These are phyloP conservation scores for Penicillium cataractarum DNA, from an alignment of 495 filamentous ascomycete species.

Conservation along the genomic window DNA sequence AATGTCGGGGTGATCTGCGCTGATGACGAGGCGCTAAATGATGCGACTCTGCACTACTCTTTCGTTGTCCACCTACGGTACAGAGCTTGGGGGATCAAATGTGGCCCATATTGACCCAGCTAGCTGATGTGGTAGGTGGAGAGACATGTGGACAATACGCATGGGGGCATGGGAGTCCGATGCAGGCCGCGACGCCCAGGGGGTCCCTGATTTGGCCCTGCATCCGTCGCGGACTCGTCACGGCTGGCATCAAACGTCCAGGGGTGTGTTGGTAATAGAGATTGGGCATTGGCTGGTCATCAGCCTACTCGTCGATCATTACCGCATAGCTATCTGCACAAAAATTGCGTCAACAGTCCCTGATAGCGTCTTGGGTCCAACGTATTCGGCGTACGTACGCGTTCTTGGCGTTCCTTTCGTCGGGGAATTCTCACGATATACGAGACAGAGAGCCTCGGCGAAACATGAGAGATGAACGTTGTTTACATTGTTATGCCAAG, in stretches of 20 bases:
- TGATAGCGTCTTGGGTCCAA: not conserved
- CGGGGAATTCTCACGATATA: not conserved
- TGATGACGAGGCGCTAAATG: conserved; percentile 19
- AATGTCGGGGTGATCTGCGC: conserved; percentile 8
- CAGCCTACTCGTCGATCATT: not conserved
- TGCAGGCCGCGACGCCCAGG: not conserved
- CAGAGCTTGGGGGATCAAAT: not conserved
- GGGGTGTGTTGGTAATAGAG: not conserved
- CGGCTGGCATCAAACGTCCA: conserved; percentile 2
- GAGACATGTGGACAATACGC: too few species aligned
- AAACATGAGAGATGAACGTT: not conserved
- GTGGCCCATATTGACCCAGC: not conserved
- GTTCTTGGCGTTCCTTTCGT: conserved; percentile 12
- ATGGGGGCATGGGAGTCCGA: too few species aligned
- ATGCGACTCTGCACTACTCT: not conserved
- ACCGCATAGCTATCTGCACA: not conserved
- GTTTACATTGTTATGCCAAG: not conserved
- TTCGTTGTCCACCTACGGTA: not conserved
- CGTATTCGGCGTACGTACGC: conserved; percentile 17
- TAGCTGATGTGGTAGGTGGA: not conserved
- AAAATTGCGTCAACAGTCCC: not conserved
- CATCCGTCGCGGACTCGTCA: conserved; percentile 12
- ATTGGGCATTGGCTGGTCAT: not conserved
- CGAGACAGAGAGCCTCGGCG: not conserved
- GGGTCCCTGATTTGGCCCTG: not conserved